Percentiles rank a stretch among this genome's conserved stretches.
These are phyloP conservation scores for Trichoderma atroviride DNA, from an alignment of 2,329 filamentous ascomycete genomes.

Conservation along the genomic window DNA sequence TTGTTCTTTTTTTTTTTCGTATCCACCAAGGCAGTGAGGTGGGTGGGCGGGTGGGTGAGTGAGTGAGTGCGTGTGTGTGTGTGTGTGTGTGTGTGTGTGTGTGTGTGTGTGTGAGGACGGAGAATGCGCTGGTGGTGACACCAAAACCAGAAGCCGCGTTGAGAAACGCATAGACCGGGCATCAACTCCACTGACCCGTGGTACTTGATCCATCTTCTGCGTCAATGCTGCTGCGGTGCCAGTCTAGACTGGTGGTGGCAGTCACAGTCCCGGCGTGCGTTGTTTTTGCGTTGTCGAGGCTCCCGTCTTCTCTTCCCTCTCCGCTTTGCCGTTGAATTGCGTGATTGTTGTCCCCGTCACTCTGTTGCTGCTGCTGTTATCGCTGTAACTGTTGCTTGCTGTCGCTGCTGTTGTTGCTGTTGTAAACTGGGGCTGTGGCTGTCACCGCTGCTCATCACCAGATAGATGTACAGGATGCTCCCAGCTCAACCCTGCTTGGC, in stretches of 20 bases:
- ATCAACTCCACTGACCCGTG: slow-evolving; percentile 16
- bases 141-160: slow-evolving; percentile 15
- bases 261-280: neutral
- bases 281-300: neutral
- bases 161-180: slow-evolving; percentile 22
- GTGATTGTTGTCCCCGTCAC: neutral
- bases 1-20: neutral
- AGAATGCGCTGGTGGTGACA: slow-evolving; percentile 12
- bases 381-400: neutral
- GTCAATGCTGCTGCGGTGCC: slow-evolving; percentile 12
- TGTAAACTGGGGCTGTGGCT: neutral
- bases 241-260: slow-evolving; percentile 9
- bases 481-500: neutral
- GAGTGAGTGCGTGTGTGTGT: neutral
- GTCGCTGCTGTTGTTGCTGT: neutral
- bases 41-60: neutral
- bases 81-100: neutral
- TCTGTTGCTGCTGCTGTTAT: neutral
- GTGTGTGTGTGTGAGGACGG: neutral
- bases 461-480: neutral
- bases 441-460: neutral
- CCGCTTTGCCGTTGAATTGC: neutral
- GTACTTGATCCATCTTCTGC: slow-evolving; percentile 2
- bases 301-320: neutral
- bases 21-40: neutral